Evolutionary conservation across 768 basidiomycete species (phyloP).

Genomic region (Gautieria morchelliformis): DNA sequence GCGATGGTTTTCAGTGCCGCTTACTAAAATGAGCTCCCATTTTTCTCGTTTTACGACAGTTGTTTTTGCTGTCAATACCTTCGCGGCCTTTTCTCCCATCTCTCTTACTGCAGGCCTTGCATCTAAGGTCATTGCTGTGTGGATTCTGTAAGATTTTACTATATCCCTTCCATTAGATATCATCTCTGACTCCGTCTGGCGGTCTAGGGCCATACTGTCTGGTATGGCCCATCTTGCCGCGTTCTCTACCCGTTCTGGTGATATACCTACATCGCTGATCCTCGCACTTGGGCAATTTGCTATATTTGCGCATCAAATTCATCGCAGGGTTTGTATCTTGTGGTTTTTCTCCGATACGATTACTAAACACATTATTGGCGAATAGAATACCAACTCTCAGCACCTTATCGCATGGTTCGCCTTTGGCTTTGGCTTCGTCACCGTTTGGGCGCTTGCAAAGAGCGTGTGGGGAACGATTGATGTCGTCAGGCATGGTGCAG

Average conservation of each 20-base stretch:
- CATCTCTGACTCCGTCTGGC: not conserved
- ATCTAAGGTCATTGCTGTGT: slow-evolving; percentile 8
- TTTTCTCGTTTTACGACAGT: not conserved
- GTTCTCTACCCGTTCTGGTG: slow-evolving; percentile 2
- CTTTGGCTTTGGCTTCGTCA: slow-evolving; percentile 5
- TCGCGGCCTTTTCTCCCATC: slow-evolving; percentile 7
- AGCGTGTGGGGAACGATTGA: slow-evolving; percentile 4
- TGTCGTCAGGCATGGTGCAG: slow-evolving; percentile 4
- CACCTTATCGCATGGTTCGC: slow-evolving; percentile 8
- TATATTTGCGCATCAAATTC: slow-evolving; percentile 8
- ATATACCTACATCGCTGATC: slow-evolving; percentile 7
- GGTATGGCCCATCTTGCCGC: slow-evolving; percentile 4
- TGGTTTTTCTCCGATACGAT: not conserved
- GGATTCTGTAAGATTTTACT: slow-evolving; percentile 7
- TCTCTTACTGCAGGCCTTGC: not conserved
- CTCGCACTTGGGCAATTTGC: slow-evolving; percentile 8
- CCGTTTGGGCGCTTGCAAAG: slow-evolving; percentile 5
- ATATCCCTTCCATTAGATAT: not conserved
- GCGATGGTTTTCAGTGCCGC: too few species aligned
- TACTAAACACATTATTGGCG: not conserved
- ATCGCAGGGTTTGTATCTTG: not conserved
- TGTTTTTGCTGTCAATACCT: slow-evolving; percentile 5
- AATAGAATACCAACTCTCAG: slow-evolving; percentile 3
- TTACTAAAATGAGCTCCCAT: not conserved
- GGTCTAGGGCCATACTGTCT: slow-evolving; percentile 1